Evolutionary conservation across 2,329 filamentous ascomycete species (phyloP).

Genomic region (Pestalotiopsis sp.): DNA sequence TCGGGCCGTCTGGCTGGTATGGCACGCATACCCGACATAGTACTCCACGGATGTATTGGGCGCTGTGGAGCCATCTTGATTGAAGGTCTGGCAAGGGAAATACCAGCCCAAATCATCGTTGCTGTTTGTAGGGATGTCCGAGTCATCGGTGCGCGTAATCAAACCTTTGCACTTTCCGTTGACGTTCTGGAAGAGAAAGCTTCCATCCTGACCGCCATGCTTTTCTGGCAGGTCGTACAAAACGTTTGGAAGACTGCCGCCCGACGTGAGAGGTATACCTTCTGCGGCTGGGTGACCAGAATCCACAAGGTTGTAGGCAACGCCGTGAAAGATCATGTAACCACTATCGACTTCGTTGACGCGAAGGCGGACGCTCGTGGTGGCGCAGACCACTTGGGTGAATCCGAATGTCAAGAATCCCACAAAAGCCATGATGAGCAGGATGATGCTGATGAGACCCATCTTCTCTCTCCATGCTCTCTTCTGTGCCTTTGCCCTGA

Average conservation of each 20-base stretch:
- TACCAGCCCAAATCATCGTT: slow-evolving; percentile 86
- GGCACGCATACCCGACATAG: slow-evolving; percentile 86
- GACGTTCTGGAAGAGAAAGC: slow-evolving; percentile 97
- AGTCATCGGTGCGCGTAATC: slow-evolving; percentile 71
- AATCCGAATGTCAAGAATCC: slow-evolving; percentile 98
- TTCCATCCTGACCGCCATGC: slow-evolving; percentile 87
- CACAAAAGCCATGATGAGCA: slow-evolving; percentile 83
- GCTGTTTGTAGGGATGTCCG: slow-evolving; percentile 77
- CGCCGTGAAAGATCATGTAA: slow-evolving; percentile 96
- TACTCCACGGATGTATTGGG: slow-evolving; percentile 74
- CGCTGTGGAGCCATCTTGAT: slow-evolving; percentile 84
- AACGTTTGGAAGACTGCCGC: slow-evolving; percentile 68
- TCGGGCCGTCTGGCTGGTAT: slow-evolving; percentile 72
- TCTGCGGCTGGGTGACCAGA: slow-evolving; percentile 80
- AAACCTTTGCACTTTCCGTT: slow-evolving; percentile 94
- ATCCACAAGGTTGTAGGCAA: slow-evolving; percentile 78
- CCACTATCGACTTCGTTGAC: slow-evolving; percentile 79
- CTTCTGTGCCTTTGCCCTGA: slow-evolving; percentile 81
- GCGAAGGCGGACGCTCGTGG: slow-evolving; percentile 70
- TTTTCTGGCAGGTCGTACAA: slow-evolving; percentile 83
- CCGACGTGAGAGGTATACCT: slow-evolving; percentile 64
- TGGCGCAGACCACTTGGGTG: slow-evolving; percentile 81
- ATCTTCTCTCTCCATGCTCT: slow-evolving; percentile 98
- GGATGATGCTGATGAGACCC: slow-evolving; percentile 90
- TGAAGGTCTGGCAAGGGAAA: slow-evolving; percentile 89